A percentile compares a stretch with the other conserved stretches of the same genome.
phyloP scores from a whole-genome alignment of 768 basidiomycete genomes.

The Trametes punicea region DNA sequence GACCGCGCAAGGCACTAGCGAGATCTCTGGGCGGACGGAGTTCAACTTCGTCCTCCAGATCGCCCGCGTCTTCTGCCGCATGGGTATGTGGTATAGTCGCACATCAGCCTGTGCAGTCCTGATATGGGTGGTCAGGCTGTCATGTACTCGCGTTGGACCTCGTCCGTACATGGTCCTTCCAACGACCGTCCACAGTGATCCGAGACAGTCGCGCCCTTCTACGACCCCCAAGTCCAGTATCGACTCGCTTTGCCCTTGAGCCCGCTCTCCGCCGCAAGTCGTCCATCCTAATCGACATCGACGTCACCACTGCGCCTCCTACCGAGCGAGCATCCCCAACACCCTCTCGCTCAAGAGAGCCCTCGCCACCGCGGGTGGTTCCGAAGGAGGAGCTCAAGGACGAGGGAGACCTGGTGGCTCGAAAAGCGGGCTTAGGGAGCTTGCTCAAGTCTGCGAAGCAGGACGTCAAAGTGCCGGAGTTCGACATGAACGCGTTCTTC shows the following conservation, averaged over 20 bases:
- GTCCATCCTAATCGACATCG: constrained; percentile 89
- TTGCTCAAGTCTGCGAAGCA: constrained; percentile 91
- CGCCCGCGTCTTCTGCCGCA: constrained; percentile 87
- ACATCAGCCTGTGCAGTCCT: not conserved
- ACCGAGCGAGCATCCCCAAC: constrained; percentile 54
- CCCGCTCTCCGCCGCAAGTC: constrained; percentile 57
- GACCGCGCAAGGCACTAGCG: constrained; percentile 88
- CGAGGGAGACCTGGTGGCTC: constrained; percentile 56
- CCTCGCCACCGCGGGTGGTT: not conserved
- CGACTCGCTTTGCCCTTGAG: constrained; percentile 48
- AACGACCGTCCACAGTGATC: constrained; percentile 56
- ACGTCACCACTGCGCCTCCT: constrained; percentile 58
- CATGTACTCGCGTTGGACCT: constrained; percentile 90
- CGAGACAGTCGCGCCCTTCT: constrained; percentile 23
- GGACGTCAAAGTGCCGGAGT: constrained; percentile 81
- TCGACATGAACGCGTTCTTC: constrained; percentile 80
- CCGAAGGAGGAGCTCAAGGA: constrained; percentile 33
- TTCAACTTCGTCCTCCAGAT: constrained; percentile 97
- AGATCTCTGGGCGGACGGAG: constrained; percentile 83
- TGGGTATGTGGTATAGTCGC: constrained; percentile 58
- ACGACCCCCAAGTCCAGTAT: constrained; percentile 43
- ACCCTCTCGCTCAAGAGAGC: constrained; percentile 22
- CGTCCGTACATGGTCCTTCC: constrained; percentile 89
- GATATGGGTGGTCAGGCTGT: constrained; percentile 57
- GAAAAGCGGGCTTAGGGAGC: constrained; percentile 74